A percentile compares a stretch with the other conserved stretches of the same genome.
phyloP scores from a whole-genome alignment of 1,139 yeast species.

The Taphrina communis region DNA sequence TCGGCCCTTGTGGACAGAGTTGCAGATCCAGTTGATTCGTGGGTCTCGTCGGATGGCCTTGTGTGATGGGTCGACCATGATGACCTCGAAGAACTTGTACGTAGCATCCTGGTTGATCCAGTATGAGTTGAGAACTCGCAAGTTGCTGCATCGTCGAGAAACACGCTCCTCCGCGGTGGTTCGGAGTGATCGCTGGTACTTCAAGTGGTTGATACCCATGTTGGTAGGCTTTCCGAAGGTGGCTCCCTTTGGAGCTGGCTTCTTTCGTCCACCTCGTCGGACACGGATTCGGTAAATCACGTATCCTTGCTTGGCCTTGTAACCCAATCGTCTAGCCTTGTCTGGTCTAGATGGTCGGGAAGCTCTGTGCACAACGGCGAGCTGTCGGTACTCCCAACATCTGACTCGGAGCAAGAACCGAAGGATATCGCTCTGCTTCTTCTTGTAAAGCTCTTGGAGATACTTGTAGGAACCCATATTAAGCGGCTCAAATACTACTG shows the following conservation, averaged over 20 bases:
- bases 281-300: conserved; percentile 98
- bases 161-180: conserved; percentile 99
- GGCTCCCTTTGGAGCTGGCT: conserved; percentile 99
- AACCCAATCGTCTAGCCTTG: conserved; percentile 99
- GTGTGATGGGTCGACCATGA: conserved; percentile 96
- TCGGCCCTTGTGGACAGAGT: conserved; percentile 99
- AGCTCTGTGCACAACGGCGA: conserved; percentile 98
- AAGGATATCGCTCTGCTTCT: conserved; percentile 99
- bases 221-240: conserved; percentile 99
- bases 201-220: conserved; percentile 99
- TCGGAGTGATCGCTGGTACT: conserved; percentile 98
- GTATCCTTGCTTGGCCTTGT: conserved; percentile 99
- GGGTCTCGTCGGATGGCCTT: conserved; percentile 99
- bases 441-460: conserved; percentile 94
- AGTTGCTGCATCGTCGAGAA: conserved; percentile 98
- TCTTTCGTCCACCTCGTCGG: conserved; percentile 99
- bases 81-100: conserved; percentile 98
- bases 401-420: conserved; percentile 80
- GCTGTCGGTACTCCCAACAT: conserved; percentile 99
- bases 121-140: conserved; percentile 99
- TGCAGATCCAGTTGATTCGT: conserved; percentile 98
- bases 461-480: conserved; percentile 97
- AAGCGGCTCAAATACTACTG: conserved; percentile 33
- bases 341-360: conserved; percentile 99
- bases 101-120: conserved; percentile 99